These are phyloP conservation scores for Candolleomyces aberdarensis DNA, from an alignment of 768 basidiomycete genomes.

Conservation along the genomic window DNA sequence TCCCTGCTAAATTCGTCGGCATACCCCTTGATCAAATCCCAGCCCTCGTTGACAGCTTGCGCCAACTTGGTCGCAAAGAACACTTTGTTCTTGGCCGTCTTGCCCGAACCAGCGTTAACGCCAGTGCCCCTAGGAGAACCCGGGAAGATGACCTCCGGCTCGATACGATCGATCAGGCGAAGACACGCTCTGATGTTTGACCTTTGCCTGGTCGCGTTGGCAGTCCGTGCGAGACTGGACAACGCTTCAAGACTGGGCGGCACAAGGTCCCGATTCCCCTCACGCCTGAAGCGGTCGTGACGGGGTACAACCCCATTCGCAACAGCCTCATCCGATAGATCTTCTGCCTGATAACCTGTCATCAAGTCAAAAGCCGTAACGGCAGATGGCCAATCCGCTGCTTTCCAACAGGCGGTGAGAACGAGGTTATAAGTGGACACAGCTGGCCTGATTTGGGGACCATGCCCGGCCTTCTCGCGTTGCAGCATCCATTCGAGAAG, in stretches of 20 bases:
- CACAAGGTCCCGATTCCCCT: constrained; percentile 38
- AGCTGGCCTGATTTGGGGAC: constrained; percentile 45
- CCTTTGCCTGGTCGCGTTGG: constrained; percentile 47
- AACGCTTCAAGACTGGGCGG: constrained; percentile 50
- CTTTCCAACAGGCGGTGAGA: constrained; percentile 61
- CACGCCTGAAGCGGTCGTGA: constrained; percentile 32
- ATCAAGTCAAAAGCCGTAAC: constrained; percentile 63
- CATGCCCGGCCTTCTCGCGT: constrained; percentile 45
- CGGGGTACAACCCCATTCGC: constrained; percentile 25
- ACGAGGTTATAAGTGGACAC: constrained; percentile 57
- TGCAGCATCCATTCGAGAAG: constrained; percentile 68
- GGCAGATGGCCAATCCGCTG: constrained; percentile 60
- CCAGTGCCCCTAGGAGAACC: not conserved
- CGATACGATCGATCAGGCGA: constrained; percentile 52
- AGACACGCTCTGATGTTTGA: constrained; percentile 58
- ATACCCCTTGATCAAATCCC: constrained; percentile 1
- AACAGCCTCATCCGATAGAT: constrained; percentile 49
- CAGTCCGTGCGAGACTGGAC: constrained; percentile 55
- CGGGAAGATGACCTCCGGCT: constrained; percentile 23
- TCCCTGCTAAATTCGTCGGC: not conserved
- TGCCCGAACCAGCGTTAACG: not conserved
- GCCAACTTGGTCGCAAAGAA: constrained; percentile 9
- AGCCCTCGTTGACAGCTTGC: not conserved
- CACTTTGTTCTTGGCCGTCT: constrained; percentile 2
- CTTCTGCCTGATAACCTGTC: constrained; percentile 60